Base-by-base conservation (phyloP, 768 basidiomycete genomes). In the Crucibulum laeve region DNA sequence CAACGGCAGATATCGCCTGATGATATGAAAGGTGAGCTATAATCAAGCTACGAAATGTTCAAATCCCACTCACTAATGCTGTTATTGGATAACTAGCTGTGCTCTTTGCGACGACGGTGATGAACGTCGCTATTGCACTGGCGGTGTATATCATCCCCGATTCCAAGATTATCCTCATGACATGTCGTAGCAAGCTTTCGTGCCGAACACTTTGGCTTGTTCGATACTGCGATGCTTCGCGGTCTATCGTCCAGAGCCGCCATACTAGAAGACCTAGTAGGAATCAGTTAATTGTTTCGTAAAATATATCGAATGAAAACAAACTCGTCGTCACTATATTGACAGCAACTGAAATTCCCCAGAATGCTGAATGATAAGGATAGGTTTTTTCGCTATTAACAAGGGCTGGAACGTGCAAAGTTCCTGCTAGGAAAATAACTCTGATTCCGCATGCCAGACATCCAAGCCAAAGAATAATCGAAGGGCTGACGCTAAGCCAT, bases 141-240 rank as follows among this genome's bases (percentile, higher is more conserved):
- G 47, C 37, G 4, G 55, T 59, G 46, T 61, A 61, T 22, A 63
- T 42, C 13, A 58, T 28, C 7, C 57, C 62, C 2, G 60, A 62
- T 45, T 63, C 62, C 34, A 63, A 46, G 43, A 63, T 53, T 41
- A 54, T 58, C 11, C 52, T 53, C 41, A 61, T 61, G 26, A 55
- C 51, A 4, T 43, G 37, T 4, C 43, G 21, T 13, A 53, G 36
- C 14, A 26, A 35, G 13, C 40, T 43, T 25, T 18, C 26, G 5
- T 30, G 19, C 4, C 25, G 24, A 8, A 17, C 26, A n/a, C 30
- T 23, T 6, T 15, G 17, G 17, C 25, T 19, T 25, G 26, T 37
- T 22, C 22, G 46, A 28, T 36, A 25, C 18, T 40, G 33, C 19
- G 24, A 28, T 13, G 42, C 42, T 4, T 38, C 30, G 14, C 25